Evolutionary conservation across 345 rosid species (phyloP).

Genomic region (Angophora floribunda): DNA sequence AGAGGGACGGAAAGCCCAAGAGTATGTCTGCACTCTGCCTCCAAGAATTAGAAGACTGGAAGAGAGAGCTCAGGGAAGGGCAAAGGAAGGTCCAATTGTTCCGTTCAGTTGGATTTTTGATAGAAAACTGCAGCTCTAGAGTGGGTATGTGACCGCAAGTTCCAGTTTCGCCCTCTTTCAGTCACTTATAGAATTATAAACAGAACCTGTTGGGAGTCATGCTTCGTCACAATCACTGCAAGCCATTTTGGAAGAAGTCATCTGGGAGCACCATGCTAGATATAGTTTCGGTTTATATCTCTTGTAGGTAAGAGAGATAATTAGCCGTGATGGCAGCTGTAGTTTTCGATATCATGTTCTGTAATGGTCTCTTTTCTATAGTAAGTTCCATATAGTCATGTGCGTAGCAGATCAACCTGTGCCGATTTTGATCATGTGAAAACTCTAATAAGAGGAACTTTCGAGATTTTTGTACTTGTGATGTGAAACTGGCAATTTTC

Average conservation of each 20-base stretch:
- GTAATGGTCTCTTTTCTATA: not conserved
- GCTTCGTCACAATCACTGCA: not conserved
- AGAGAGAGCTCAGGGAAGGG: constrained; percentile 77
- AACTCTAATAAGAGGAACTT: not conserved
- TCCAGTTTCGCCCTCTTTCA: not conserved
- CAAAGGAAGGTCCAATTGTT: constrained; percentile 35
- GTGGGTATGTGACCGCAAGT: not conserved
- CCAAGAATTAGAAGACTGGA: constrained; percentile 70
- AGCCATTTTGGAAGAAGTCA: not conserved
- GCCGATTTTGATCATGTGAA: not conserved
- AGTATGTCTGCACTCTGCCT: constrained; percentile 64
- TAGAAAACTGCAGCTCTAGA: constrained; percentile 56
- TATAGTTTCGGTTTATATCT: not conserved
- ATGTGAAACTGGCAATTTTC: not conserved
- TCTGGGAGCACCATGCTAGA: not conserved
- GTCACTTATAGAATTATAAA: not conserved
- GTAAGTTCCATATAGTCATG: not conserved
- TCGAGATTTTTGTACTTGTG: not conserved
- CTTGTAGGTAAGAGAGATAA: not conserved
- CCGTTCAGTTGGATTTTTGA: constrained; percentile 88
- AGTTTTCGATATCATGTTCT: not conserved
- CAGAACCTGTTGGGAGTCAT: not conserved
- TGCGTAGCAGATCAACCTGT: not conserved
- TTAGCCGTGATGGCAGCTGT: not conserved
- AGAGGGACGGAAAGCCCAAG: constrained; percentile 83